Evolutionary conservation across 768 basidiomycete species (phyloP), one percentile per base, ranked within the genome.

Genomic region (Aureoboletus auriporus): DNA sequence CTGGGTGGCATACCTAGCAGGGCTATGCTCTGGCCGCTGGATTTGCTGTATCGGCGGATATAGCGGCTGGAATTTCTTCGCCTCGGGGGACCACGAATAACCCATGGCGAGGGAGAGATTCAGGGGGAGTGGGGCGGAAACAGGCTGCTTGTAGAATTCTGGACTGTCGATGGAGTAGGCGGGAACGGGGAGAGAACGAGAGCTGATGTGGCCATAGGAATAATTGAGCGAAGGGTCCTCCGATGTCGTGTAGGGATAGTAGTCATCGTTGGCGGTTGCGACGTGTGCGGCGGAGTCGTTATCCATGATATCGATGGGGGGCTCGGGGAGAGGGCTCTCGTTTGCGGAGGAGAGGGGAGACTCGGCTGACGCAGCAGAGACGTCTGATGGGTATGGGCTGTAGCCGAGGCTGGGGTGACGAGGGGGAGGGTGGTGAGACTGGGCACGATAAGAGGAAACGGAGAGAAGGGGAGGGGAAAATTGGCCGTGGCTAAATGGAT

Each of bases 311-410:
- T 73, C 70, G 51, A 71, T 52, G 52, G 60, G 59, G 6, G 66
- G 60, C 12, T 73, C 72, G 0, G 73, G 67, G 16, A 72, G 60
- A 12, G 71, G 73, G 37, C 71, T 73, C 56, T 62, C 68, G 53
- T 69, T 68, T 43, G 63, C 63, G 4, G 73, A 73, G 7, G 75
- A 74, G 46, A 69, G 63, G 27, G 73, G 72, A 4, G 74, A 74
- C 41, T 67, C 65, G 1, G 65, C 53, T 13, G 66, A 66, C 4
- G 70, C 57, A 1, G 61, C 63, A 16, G 72, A 71, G 51, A 61
- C 62, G 49, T 65, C 61, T 0, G 73, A 66, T 44, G 69, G 65
- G 47, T 71, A 68, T 27, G 72, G 69, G 46, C 67, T 73, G 44
- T 66, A 65, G 30, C 54, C 56, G 11, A 66, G 17, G 39, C 44